A percentile compares a stretch with the other conserved stretches of the same genome.
Evolutionary conservation across 192 early-diverging fungal genomes (phyloP).

Genomic region (Podila clonocystis): DNA sequence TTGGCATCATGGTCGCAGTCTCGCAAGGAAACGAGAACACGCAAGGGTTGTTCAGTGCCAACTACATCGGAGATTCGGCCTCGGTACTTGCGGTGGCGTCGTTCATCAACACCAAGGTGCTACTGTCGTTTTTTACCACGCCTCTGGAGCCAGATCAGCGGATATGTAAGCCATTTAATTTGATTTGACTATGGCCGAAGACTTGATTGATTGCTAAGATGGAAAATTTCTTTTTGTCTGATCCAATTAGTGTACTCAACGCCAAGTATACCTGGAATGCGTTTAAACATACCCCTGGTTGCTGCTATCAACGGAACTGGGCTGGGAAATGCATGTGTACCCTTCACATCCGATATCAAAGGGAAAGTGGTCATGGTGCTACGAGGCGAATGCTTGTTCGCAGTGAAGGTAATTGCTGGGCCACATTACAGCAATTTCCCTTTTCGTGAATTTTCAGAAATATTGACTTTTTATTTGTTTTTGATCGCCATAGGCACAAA

Average conservation of each 20-base stretch:
- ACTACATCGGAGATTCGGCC: constrained; percentile 61
- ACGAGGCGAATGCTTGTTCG: constrained; percentile 74
- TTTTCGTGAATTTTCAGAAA: background rate
- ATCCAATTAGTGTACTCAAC: constrained; percentile 5
- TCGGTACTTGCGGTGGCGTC: constrained; percentile 67
- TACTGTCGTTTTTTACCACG: constrained; percentile 30
- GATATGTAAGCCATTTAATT: constrained; percentile 18
- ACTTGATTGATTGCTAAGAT: background rate
- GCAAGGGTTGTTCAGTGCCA: constrained; percentile 64
- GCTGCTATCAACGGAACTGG: constrained; percentile 39
- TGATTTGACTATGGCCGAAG: background rate
- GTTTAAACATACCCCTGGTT: constrained; percentile 38
- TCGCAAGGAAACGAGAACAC: constrained; percentile 72
- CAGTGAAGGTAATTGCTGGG: constrained; percentile 15
- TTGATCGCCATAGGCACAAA: constrained; percentile 54
- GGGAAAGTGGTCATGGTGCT: constrained; percentile 67
- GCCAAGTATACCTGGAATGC: constrained; percentile 11
- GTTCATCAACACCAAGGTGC: constrained; percentile 51
- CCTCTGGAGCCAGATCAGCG: constrained; percentile 5
- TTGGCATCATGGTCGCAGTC: constrained; percentile 59
- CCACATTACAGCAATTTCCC: background rate
- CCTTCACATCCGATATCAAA: constrained; percentile 43
- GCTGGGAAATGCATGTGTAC: constrained; percentile 61
- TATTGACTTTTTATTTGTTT: background rate
- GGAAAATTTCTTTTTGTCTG: background rate